These are phyloP conservation scores for Oropetium thomaeum DNA, from an alignment of 176 grass and related monocot species.

Conservation along the genomic window DNA sequence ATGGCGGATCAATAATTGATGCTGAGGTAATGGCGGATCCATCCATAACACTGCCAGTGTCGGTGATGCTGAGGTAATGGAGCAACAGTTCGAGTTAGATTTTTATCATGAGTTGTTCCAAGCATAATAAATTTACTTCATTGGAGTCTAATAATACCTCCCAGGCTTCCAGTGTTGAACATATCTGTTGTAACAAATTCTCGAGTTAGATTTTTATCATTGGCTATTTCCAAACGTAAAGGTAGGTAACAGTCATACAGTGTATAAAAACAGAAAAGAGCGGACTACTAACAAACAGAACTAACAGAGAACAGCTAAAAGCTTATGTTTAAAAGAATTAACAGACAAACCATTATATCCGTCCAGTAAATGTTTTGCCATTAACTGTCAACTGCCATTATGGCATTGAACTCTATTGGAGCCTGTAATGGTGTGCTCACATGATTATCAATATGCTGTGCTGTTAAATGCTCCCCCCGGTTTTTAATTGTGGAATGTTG, in stretches of 20 bases:
- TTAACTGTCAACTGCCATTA: neutral
- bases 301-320: no score
- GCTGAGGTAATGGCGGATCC: slow-evolving; percentile 93
- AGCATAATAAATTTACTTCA: neutral
- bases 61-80: slow-evolving; percentile 74
- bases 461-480: no score
- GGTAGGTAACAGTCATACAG: no score
- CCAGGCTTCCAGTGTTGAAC: neutral
- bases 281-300: no score
- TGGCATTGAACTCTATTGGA: neutral
- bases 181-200: neutral
- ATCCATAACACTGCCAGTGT: slow-evolving; percentile 80
- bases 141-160: neutral
- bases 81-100: neutral
- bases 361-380: neutral
- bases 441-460: neutral
- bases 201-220: no score
- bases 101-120: slow-evolving; percentile 15
- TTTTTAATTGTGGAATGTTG: no score
- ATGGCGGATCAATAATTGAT: slow-evolving; percentile 91
- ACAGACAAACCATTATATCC: neutral
- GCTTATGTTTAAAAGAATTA: neutral
- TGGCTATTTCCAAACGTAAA: no score
- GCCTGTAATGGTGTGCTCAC: neutral
- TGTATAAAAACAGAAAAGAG: no score